Percentiles rank a stretch among this genome's conserved stretches.
phyloP scores from a whole-genome alignment of 208 protist species.

The Leishmania lainsoni region DNA sequence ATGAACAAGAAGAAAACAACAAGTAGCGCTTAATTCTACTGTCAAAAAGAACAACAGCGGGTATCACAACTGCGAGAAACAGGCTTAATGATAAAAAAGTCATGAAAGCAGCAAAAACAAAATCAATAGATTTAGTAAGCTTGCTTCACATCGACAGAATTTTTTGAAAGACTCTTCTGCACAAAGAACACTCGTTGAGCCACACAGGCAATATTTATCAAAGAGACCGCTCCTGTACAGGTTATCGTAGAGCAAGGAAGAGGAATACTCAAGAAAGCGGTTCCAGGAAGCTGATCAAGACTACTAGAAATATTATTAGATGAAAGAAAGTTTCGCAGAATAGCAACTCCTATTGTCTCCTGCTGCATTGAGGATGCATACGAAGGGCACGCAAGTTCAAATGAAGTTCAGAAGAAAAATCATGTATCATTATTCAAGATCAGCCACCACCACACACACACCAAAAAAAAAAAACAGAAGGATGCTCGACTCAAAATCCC shows the following conservation, averaged over 20 bases:
- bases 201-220: background rate
- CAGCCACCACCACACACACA: background rate
- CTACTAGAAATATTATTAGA: background rate
- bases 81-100: background rate
- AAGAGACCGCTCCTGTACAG: background rate
- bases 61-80: background rate
- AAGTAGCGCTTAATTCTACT: background rate
- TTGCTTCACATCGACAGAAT: background rate
- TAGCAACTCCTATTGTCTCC: too few relatives aligned
- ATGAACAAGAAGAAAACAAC: background rate
- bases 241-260: background rate
- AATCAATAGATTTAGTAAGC: background rate
- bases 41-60: too few relatives aligned
- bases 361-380: background rate
- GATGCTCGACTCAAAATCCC: background rate
- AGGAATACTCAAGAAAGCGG: background rate
- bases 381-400: too few relatives aligned
- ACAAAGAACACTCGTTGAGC: background rate
- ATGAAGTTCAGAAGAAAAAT: background rate
- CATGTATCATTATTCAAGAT: background rate
- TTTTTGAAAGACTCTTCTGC: background rate
- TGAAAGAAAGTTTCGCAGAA: background rate
- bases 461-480: background rate
- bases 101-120: background rate
- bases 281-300: background rate